Evolutionary conservation across 805 yeast species (phyloP), one percentile per base, ranked within the genome.

Genomic region (Soucietia sequanensis): DNA sequence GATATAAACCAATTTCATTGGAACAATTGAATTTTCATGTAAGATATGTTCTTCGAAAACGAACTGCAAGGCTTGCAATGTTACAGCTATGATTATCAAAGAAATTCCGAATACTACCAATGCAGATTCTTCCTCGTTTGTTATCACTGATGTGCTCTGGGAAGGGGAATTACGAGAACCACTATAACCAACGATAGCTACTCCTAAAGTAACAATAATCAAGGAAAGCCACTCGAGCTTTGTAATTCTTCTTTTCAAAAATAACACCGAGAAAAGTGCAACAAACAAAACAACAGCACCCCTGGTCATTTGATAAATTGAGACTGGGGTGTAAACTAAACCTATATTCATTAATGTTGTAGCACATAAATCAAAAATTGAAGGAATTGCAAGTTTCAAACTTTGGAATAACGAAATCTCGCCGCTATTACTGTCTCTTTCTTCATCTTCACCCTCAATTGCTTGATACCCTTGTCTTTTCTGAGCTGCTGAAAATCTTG

Each of bases 291-390:
- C 85, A 27, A 84, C 62, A 0, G 88, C 76, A 2, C 95, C 93
- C 44, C 95, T 66, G n/a, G 84, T 80, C 95, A 85, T 85, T 55
- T 85, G 95, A 56, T 84, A 85, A 32, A 84, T 73, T 1, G 89
- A 81, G 6, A 84, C 93, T 0, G 93, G 91, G 1, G 81, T 79
- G 56, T 78, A 80, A 16, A 83, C 55, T 41, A 85, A 65, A 0
- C 93, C 93, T n/a, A 84, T 54, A 47, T 84, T 81, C 78, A 84
- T 71, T 44, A 85, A 58, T 0, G 93, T 84, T 1, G 95, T 85
- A 3, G 82, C 91, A 23, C 72, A 48, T 31, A 84, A 67, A 55
- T 85, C 95, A 58, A 89, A 82, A 6, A 73, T 51, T 1, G 93
- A 76, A 1, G 93, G 93, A 28, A 81, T 54, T 0, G 84, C 58